Conservation (phyloP, 2,329 filamentous ascomycete genomes). For the Monilinia laxa region DNA sequence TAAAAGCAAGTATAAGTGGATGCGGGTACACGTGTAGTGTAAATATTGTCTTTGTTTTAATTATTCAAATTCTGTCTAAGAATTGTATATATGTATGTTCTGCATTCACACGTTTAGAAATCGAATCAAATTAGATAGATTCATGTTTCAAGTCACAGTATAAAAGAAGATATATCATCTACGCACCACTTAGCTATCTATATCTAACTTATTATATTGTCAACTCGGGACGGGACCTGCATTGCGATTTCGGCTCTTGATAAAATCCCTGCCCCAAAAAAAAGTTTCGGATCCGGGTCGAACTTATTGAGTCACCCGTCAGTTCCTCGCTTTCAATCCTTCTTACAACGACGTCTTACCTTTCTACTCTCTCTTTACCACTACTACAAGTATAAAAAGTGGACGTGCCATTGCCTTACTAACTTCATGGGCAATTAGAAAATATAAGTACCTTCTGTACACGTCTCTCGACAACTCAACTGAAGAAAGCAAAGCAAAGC, state of each 20-base stretch:
- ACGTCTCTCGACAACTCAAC: neutral
- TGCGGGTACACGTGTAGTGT: no score
- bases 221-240: slow-evolving; percentile 5
- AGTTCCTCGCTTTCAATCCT: neutral
- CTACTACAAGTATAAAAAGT: neutral
- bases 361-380: neutral
- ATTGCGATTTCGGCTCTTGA: slow-evolving; percentile 6
- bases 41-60: no score
- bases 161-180: no score
- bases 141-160: no score
- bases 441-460: slow-evolving; percentile 1
- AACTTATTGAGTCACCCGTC: slow-evolving; percentile 5
- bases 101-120: no score
- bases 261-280: slow-evolving; percentile 8
- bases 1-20: no score
- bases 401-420: neutral
- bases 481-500: neutral
- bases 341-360: neutral
- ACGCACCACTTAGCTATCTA: no score
- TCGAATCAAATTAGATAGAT: no score
- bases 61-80: no score
- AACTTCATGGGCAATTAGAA: slow-evolving; percentile 11
- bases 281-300: slow-evolving; percentile 19
- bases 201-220: neutral
- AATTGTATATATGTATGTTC: no score